Evolutionary conservation across 1,284 basidiomycete species (phyloP), one percentile per base, ranked within the genome.

Genomic region (Tremellales sp.): DNA sequence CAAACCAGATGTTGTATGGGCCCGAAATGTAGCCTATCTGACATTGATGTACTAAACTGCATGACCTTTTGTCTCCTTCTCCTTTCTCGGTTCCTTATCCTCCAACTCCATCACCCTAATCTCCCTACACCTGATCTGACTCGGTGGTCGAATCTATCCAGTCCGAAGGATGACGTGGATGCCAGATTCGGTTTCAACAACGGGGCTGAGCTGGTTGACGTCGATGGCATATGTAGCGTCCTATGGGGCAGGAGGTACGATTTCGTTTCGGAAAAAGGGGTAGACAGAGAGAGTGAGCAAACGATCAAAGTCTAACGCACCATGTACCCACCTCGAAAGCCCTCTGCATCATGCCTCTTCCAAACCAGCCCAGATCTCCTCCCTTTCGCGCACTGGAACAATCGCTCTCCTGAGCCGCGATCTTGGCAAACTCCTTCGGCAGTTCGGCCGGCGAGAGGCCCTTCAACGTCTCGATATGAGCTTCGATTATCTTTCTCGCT

Each of bases 81-180:
- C 18, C 8, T 21, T 21, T 10, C 34, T 21, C 22, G 14, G 9
- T 10, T n/a, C n/a, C 29, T 24, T 13, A 16, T 22, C 24, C 9
- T 34, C n/a, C 16, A 29, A 28, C 38, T 14, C 14, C 39, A 1
- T 16, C 3, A 19, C 25, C 28, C n/a, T n/a, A 5, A 32, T 12
- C 16, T n/a, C 12, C 13, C 5, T 21, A 19, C 49, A 31, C 50
- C 19, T 21, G 18, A 9, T 36, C 24, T n/a, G n/a, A n/a, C n/a
- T n/a, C 35, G 22, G 26, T 18, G 19, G 32, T 29, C n/a, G n/a
- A 28, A 41, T 18, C 76, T 72, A 95, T 9, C 78, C 91, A 39
- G 91, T 95, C 59, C 94, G 81, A 71, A 94, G 75, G 64, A 99
- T 89, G 57, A 97, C 70, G 72, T 99, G 95, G 12, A 95, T 87